A percentile compares a stretch with the other conserved stretches of the same genome.
These are phyloP conservation scores for Amylostereum areolatum DNA, from an alignment of 1,284 basidiomycete species.

Conservation along the genomic window DNA sequence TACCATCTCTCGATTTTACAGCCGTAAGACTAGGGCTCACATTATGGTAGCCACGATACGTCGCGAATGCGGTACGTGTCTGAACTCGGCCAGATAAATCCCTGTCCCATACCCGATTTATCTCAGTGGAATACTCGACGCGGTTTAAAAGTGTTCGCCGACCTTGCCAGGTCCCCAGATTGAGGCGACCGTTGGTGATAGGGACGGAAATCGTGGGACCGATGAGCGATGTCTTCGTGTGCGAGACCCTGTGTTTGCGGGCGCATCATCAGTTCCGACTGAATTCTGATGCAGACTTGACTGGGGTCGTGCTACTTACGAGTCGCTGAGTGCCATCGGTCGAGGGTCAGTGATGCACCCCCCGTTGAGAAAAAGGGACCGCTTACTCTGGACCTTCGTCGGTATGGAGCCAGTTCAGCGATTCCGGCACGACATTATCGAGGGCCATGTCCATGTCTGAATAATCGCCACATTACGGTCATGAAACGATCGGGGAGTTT, in stretches of 20 bases:
- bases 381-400: slow-evolving; percentile 87
- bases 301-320: slow-evolving; percentile 38
- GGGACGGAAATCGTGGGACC: slow-evolving; percentile 82
- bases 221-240: slow-evolving; percentile 83
- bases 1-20: too few species aligned
- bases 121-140: neutral
- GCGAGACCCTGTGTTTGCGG: slow-evolving; percentile 61
- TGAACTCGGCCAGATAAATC: slow-evolving; percentile 81
- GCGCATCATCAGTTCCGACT: neutral
- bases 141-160: slow-evolving; percentile 7
- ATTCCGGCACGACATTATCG: slow-evolving; percentile 85
- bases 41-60: slow-evolving; percentile 79
- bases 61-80: slow-evolving; percentile 59
- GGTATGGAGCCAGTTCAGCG: slow-evolving; percentile 81
- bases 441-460: slow-evolving; percentile 83
- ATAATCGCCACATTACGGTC: slow-evolving; percentile 3
- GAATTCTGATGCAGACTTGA: slow-evolving; percentile 1
- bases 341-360: neutral
- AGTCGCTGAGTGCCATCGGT: slow-evolving; percentile 44
- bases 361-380: neutral
- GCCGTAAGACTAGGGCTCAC: slow-evolving; percentile 30
- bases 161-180: slow-evolving; percentile 92
- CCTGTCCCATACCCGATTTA: slow-evolving; percentile 35
- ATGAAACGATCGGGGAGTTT: too few species aligned
- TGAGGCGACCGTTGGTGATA: slow-evolving; percentile 77